These are phyloP conservation scores for Straminergon stramineum DNA, from an alignment of 225 moss, liverwort and hornwort genomes.

Conservation along the genomic window DNA sequence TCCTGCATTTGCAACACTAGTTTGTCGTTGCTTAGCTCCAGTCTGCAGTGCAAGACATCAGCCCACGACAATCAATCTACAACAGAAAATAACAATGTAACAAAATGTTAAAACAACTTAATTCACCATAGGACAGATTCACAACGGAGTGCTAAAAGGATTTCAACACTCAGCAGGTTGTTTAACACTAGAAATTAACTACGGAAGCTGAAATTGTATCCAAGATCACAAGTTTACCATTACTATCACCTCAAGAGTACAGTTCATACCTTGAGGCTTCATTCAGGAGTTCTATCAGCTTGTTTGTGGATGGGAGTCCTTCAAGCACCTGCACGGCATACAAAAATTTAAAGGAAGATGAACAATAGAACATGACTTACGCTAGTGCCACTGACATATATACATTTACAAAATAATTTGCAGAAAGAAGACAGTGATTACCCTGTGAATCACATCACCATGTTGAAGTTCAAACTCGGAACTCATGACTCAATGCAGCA, in stretches of 20 bases:
- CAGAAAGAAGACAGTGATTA: background rate
- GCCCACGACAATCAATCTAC: background rate
- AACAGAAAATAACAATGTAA: background rate
- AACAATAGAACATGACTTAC: background rate
- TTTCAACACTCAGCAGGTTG: background rate
- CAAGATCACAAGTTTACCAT: background rate
- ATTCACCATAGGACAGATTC: background rate
- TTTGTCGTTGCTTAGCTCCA: slow-evolving; percentile 53
- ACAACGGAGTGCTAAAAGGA: background rate
- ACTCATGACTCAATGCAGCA: slow-evolving; percentile 17
- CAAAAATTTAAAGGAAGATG: background rate
- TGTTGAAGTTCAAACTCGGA: slow-evolving; percentile 5
- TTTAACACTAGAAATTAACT: background rate
- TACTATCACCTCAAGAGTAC: background rate
- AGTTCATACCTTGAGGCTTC: slow-evolving; percentile 48
- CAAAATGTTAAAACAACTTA: background rate
- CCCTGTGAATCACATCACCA: slow-evolving; percentile 12
- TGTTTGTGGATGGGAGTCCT: slow-evolving; percentile 25
- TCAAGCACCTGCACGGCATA: slow-evolving; percentile 31
- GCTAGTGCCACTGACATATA: background rate
- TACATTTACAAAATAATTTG: background rate
- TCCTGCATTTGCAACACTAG: slow-evolving; percentile 47
- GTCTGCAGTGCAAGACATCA: slow-evolving; percentile 32
- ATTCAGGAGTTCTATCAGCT: slow-evolving; percentile 36
- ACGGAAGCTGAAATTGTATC: background rate